Conservation (phyloP, 345 rosid species). For the Conringia planisiliqua region DNA sequence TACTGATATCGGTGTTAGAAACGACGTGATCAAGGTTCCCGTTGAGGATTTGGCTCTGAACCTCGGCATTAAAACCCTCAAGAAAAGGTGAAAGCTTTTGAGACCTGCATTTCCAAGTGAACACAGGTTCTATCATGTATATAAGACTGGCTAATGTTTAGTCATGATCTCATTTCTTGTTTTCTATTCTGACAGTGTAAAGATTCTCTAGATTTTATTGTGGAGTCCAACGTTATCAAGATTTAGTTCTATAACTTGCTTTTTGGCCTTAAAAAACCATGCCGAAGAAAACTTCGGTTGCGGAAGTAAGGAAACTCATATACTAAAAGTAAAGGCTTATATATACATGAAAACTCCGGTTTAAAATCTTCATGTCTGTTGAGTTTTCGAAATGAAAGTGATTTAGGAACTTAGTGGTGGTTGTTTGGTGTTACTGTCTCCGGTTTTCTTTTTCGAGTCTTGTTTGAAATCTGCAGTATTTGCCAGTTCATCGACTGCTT, state of each 20-base stretch:
- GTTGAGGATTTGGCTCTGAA: conserved; percentile 51
- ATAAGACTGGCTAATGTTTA: conserved; percentile 23
- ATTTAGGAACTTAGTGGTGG: conserved; percentile 20
- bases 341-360: conserved; percentile 26
- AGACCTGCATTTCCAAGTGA: background rate
- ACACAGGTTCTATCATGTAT: conserved; percentile 7
- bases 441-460: conserved; percentile 23
- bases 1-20: conserved; percentile 85
- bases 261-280: conserved; percentile 14
- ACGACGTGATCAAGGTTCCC: conserved; percentile 83
- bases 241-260: background rate
- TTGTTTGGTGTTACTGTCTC: conserved; percentile 23
- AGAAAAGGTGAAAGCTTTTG: conserved; percentile 4
- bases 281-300: conserved; percentile 12
- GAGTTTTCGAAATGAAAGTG: conserved; percentile 18
- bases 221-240: conserved; percentile 9
- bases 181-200: conserved; percentile 14
- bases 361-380: conserved; percentile 7
- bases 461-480: conserved; percentile 56
- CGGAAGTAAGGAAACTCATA: background rate
- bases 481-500: conserved; percentile 49
- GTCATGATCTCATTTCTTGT: conserved; percentile 6
- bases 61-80: conserved; percentile 8
- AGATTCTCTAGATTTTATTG: background rate
- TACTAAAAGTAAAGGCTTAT: background rate